Evolutionary conservation across 805 yeast genomes (phyloP).

Genomic region (Hanseniaspora singularis): DNA sequence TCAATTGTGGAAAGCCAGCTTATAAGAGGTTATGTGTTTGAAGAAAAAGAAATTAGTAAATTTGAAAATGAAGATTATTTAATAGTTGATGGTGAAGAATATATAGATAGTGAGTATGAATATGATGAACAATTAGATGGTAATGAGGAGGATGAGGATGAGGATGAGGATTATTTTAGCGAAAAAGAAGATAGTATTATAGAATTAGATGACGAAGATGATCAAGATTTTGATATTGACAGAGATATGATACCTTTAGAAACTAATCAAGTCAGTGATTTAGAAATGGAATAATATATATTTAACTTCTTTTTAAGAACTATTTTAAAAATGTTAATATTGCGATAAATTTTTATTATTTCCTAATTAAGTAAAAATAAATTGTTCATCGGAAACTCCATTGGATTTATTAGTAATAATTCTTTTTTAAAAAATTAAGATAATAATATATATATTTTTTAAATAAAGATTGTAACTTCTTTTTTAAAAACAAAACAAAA

Average conservation of each 20-base stretch:
- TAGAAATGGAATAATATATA: conserved; percentile 2
- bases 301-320: too few relatives aligned
- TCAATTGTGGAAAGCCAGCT: conserved; percentile 63
- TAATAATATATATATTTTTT: too few relatives aligned
- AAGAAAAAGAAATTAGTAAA: conserved; percentile 38
- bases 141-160: conserved; percentile 48
- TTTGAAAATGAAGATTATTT: conserved; percentile 39
- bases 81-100: conserved; percentile 27
- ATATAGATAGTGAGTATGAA: conserved; percentile 28
- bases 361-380: too few relatives aligned
- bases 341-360: too few relatives aligned
- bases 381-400: too few relatives aligned
- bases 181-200: conserved; percentile 26
- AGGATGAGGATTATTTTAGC: conserved; percentile 38
- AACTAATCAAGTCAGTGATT: conserved; percentile 13
- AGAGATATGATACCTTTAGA: conserved; percentile 14
- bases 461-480: too few relatives aligned
- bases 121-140: conserved; percentile 51
- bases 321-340: not conserved
- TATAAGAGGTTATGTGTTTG: conserved; percentile 46
- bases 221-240: conserved; percentile 32
- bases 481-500: too few relatives aligned
- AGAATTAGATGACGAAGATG: conserved; percentile 23
- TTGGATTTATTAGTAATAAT: too few relatives aligned
- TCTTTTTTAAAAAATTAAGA: too few relatives aligned